Base-by-base conservation (phyloP, 192 early-diverging fungal species). In the Coemansia sp. region DNA sequence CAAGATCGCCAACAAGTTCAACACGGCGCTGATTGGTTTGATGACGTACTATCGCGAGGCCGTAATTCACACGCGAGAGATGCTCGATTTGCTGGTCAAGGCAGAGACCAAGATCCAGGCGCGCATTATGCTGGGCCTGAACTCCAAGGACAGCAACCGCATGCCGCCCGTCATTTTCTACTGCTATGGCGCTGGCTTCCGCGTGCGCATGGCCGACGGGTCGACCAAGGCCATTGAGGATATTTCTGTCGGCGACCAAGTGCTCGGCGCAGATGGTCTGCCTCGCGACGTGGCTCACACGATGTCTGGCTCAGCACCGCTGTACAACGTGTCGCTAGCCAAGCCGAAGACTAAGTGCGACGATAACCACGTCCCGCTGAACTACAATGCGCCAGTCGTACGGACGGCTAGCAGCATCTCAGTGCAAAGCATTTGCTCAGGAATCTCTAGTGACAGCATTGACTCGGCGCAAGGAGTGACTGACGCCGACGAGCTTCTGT, bases 11-110 rank as follows among this genome's bases (percentile, higher is more conserved):
- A 99, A 99, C 90, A 99, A 98, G 84, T 95, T 86, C 81, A 94
- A 93, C 74, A 91, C 89, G n/a, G 81, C 90, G 37, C 80, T 99
- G 50, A 96, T 97, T 69, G 95, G 95, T 2, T 75, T 99, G 70
- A 97, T 99, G 95, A 95, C 94, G 8, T 99, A 99, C 81, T 98
- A 89, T 85, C 93, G 97, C 74, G 97, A 99, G 77, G 96, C 96
- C 6, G 95, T 98, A 25, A 92, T 99, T 10, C 95, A 97, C 69
- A 99, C 97, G 1, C 91, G 96, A 29, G 97, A 99, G 82, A 84
- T 97, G 57, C 85, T 99, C 48, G 97, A 99, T 78, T 86, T 99
- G 66, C 85, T 99, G 46, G 97, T 99, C 42, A 98, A 97, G 85
- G 93, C 90, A 58, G 97, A 99, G 76, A 99, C 96, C 81, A 98